These are phyloP conservation scores for Chlamydomonas sphaeroides DNA, from an alignment of 139 green algal genomes.

Conservation along the genomic window DNA sequence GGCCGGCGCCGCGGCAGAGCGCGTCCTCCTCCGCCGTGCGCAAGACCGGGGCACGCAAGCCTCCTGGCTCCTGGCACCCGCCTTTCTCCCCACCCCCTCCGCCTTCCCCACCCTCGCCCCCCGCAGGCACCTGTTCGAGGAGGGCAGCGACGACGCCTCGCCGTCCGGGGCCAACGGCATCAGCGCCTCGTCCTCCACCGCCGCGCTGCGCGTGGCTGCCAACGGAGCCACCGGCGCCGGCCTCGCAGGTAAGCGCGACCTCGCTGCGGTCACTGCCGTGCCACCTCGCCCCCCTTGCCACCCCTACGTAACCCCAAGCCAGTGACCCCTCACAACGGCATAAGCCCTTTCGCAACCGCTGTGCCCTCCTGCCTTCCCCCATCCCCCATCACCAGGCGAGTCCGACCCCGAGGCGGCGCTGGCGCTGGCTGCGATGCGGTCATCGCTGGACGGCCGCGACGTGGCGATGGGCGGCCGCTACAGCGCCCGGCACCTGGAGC, in stretches of 20 bases:
- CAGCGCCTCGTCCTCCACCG: too few relatives aligned
- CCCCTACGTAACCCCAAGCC: too few relatives aligned
- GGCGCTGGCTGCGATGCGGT: neutral
- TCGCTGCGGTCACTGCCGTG: too few relatives aligned
- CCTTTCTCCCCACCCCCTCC: neutral
- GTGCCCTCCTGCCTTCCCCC: too few relatives aligned
- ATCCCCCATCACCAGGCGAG: neutral
- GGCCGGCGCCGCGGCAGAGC: too few relatives aligned
- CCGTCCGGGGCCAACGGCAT: neutral
- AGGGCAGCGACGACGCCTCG: conserved; percentile 44
- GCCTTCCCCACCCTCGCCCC: neutral
- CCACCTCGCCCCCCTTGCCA: too few relatives aligned
- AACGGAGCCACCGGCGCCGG: neutral
- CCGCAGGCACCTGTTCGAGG: conserved; percentile 50
- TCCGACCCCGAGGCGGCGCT: neutral
- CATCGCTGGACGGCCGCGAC: conserved; percentile 6
- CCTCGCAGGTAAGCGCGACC: neutral
- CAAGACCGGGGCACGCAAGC: too few relatives aligned
- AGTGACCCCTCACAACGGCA: too few relatives aligned
- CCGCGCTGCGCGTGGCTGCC: too few relatives aligned
- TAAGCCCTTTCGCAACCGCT: too few relatives aligned
- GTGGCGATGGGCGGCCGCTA: neutral
- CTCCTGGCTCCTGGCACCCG: too few relatives aligned
- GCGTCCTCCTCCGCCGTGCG: too few relatives aligned
- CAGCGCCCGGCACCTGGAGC: neutral